Percentiles rank a stretch among this genome's conserved stretches.
These are phyloP conservation scores for Alternaria consortialis DNA, from an alignment of 2,329 filamentous ascomycete species.

Conservation along the genomic window DNA sequence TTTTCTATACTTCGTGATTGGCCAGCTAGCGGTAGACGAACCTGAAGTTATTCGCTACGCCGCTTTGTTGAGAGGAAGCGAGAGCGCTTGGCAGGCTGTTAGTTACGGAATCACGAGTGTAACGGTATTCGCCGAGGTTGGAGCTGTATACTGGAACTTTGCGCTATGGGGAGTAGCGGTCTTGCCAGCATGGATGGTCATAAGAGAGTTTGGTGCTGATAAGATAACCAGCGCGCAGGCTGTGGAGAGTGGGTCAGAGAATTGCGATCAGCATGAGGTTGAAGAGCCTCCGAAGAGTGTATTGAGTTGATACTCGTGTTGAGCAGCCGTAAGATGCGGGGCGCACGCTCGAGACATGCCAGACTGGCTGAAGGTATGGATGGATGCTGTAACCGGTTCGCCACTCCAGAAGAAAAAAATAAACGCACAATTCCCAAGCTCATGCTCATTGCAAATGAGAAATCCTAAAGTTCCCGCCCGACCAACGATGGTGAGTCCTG, in stretches of 20 bases:
- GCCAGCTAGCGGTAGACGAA: slow-evolving; percentile 69
- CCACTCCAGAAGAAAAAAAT: not conserved
- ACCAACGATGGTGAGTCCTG: not conserved
- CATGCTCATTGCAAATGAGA: not conserved
- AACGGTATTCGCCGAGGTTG: slow-evolving; percentile 69
- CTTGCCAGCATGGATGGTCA: slow-evolving; percentile 71
- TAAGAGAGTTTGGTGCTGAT: slow-evolving; percentile 63
- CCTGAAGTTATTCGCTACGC: slow-evolving; percentile 73
- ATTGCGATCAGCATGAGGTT: not conserved
- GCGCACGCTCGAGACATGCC: not conserved
- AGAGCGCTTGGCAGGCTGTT: slow-evolving; percentile 76
- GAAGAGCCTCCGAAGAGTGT: not conserved
- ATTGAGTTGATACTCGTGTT: not conserved
- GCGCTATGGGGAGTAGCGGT: slow-evolving; percentile 71
- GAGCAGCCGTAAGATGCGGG: not conserved
- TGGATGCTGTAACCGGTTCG: not conserved
- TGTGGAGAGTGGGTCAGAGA: not conserved
- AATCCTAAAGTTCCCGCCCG: not conserved
- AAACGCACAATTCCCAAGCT: not conserved
- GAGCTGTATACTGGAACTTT: slow-evolving; percentile 76
- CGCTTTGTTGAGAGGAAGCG: slow-evolving; percentile 72
- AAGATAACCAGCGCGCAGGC: not conserved
- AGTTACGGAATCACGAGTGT: slow-evolving; percentile 74
- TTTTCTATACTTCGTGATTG: slow-evolving; percentile 76
- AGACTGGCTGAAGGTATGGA: not conserved